Evolutionary conservation across 2,329 filamentous ascomycete species (phyloP), one percentile per base, ranked within the genome.

Genomic region (Drechmeria coniospora): DNA sequence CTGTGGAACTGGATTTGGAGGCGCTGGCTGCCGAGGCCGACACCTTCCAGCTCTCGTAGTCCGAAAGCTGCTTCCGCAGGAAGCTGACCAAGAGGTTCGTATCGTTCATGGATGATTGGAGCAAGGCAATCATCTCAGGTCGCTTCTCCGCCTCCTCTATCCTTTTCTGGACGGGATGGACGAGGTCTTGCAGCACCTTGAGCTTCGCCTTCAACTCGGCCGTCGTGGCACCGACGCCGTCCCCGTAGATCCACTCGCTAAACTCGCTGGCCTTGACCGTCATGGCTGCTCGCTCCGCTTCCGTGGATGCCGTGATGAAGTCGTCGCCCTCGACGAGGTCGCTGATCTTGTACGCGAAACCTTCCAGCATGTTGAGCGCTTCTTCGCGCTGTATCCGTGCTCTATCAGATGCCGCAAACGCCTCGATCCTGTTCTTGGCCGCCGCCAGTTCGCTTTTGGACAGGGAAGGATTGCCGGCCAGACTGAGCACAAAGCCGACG

Each of bases 231-330:
- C 84, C 74, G 11, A 68, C 65, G 31, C 87, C 83, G 25, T 86
- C 84, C 11, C 71, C 80, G 48, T 93, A 90, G 33, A 98, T 72
- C 87, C 90, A 98, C 8, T 93, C 84, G 41, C 80, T 79, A 14
- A 74, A 68, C 26, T 71, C 68, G 34, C 68, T 65, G 21, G 82
- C 65, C 44, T 75, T 74, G 34, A 72, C 60, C 41, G 78, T 68
- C 9, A 95, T 64, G n/a, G 57, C 54, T 6, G 63, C 50, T 25
- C 82, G 70, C 45, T 84, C 69, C 13, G 68, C 64, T 4, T 71
- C 59, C 8, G 78, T 87, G 18, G 84, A 79, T 4, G 67, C 71
- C 9, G 65, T 64, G 28, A 79, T 60, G 48, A 94, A 95, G 1
- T 65, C 63, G 26, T 81, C 74, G 34, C 78, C 76, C 23, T 82